Conservation (phyloP, 768 basidiomycete genomes). For the Russula sp. region DNA sequence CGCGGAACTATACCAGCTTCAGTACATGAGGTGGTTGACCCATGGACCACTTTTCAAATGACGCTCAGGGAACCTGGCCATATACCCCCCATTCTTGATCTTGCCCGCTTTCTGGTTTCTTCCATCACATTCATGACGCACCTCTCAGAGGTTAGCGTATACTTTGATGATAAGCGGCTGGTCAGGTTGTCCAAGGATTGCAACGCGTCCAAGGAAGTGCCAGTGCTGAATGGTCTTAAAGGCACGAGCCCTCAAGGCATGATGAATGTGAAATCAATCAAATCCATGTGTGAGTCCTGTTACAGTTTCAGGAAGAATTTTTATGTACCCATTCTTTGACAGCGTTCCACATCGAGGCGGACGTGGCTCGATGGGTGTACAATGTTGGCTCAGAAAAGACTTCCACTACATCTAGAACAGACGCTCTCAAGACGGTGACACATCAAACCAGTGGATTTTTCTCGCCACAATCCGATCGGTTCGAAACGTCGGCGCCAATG, state of each 20-base stretch:
- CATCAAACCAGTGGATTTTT: slow-evolving; percentile 39
- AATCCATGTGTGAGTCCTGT: slow-evolving; percentile 53
- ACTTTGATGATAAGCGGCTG: slow-evolving; percentile 76
- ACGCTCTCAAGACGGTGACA: neutral
- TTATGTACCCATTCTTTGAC: slow-evolving; percentile 8
- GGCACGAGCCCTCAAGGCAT: slow-evolving; percentile 54
- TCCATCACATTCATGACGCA: slow-evolving; percentile 91
- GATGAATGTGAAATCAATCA: slow-evolving; percentile 69
- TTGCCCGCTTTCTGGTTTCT: slow-evolving; percentile 84
- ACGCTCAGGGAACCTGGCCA: slow-evolving; percentile 73
- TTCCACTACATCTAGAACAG: slow-evolving; percentile 31
- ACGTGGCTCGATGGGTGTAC: slow-evolving; percentile 79
- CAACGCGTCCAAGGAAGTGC: slow-evolving; percentile 49
- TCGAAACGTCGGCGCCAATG: slow-evolving; percentile 38
- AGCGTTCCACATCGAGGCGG: slow-evolving; percentile 77
- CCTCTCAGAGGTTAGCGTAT: slow-evolving; percentile 73
- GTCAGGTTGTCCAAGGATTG: slow-evolving; percentile 61
- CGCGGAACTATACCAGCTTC: slow-evolving; percentile 61
- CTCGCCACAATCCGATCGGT: slow-evolving; percentile 41
- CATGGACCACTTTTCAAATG: slow-evolving; percentile 92
- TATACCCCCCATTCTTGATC: slow-evolving; percentile 80
- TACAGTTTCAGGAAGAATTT: slow-evolving; percentile 14
- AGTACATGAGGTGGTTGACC: slow-evolving; percentile 37
- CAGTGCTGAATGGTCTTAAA: slow-evolving; percentile 55
- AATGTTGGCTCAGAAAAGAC: slow-evolving; percentile 60